These are phyloP conservation scores for Mortierella alpina DNA, from an alignment of 192 early-diverging fungal genomes.

Conservation along the genomic window DNA sequence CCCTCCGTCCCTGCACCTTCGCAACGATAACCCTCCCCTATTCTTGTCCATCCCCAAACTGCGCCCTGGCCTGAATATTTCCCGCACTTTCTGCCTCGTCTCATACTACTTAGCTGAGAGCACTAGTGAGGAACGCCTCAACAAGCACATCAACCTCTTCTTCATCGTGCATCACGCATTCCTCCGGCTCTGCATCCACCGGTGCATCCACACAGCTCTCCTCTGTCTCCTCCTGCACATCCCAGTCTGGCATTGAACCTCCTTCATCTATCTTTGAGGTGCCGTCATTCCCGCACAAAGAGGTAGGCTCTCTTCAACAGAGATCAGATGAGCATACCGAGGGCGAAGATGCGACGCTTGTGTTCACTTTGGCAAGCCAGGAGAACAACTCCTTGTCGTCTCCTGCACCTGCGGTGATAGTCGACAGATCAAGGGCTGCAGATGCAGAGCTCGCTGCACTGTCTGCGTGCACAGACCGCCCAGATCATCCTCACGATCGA, in stretches of 20 bases:
- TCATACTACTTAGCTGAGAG: slow-evolving; percentile 30
- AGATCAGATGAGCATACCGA: slow-evolving; percentile 21
- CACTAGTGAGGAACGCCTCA: slow-evolving; percentile 33
- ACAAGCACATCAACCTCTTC: slow-evolving; percentile 22
- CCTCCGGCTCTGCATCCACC: background rate
- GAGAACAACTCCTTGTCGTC: background rate
- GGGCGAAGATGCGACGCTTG: background rate
- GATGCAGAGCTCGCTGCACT: background rate
- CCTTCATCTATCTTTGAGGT: background rate
- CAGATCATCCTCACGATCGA: background rate
- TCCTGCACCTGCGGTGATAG: background rate
- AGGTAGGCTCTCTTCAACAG: slow-evolving; percentile 23
- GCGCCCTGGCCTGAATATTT: background rate
- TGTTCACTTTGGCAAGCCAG: slow-evolving; percentile 9
- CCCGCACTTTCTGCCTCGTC: background rate
- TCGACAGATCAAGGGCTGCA: background rate
- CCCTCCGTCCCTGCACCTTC: background rate
- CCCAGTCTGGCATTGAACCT: background rate
- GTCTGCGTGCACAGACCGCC: slow-evolving; percentile 1
- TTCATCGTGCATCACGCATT: slow-evolving; percentile 1
- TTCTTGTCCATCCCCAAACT: background rate
- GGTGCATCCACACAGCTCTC: slow-evolving; percentile 17
- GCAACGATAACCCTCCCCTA: background rate
- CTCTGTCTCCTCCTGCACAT: slow-evolving; percentile 2
- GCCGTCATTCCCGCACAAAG: slow-evolving; percentile 10